These are phyloP conservation scores for Diaporthe nobilis DNA, from an alignment of 2,329 filamentous ascomycete genomes.

Conservation along the genomic window DNA sequence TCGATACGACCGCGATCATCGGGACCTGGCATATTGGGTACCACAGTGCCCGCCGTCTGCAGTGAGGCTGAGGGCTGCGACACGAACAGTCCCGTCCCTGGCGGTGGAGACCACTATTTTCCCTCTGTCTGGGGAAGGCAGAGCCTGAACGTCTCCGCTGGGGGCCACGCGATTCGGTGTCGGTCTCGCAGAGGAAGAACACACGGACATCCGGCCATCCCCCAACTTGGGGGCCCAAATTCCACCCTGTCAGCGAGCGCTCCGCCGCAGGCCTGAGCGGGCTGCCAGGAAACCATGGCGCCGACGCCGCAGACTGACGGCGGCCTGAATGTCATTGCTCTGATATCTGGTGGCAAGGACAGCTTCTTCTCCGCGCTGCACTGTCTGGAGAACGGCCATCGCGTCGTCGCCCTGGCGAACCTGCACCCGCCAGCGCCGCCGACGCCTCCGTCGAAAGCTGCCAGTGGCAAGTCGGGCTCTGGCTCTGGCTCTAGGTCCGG, in stretches of 20 bases:
- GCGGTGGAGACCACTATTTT: background rate
- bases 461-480: background rate
- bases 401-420: constrained; percentile 90
- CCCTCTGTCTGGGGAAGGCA: background rate
- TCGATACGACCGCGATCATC: constrained; percentile 24
- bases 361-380: constrained; percentile 95
- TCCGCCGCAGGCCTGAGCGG: background rate
- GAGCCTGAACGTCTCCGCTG: constrained; percentile 7
- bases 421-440: constrained; percentile 71
- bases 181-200: constrained; percentile 4
- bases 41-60: constrained; percentile 12
- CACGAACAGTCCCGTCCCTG: background rate
- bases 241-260: background rate
- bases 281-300: constrained; percentile 11
- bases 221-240: background rate
- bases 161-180: background rate
- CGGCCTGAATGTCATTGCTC: constrained; percentile 83
- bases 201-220: constrained; percentile 17
- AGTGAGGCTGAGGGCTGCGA: constrained; percentile 21
- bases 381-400: constrained; percentile 88
- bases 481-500: background rate
- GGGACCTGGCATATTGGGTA: constrained; percentile 36
- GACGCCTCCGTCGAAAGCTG: constrained; percentile 19
- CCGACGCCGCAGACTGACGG: constrained; percentile 45
- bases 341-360: constrained; percentile 97